These are phyloP conservation scores for Mycena galericulata DNA, from an alignment of 768 basidiomycete genomes.

Conservation along the genomic window DNA sequence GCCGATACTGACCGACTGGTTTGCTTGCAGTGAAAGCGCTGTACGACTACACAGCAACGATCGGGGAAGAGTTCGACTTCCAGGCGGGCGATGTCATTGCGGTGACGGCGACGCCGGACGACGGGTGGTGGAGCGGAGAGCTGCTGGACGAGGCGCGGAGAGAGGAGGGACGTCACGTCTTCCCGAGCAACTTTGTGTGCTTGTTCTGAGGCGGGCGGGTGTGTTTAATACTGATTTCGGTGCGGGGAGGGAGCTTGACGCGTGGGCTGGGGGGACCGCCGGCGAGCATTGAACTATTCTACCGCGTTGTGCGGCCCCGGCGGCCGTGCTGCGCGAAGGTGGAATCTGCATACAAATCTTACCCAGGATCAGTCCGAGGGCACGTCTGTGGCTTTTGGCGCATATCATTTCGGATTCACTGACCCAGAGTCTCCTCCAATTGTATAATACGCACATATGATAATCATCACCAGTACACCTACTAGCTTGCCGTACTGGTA, in stretches of 20 bases:
- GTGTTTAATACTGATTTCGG: no score
- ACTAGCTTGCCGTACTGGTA: neutral
- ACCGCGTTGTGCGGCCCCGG: neutral
- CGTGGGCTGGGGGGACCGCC: neutral
- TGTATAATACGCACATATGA: conserved; percentile 9
- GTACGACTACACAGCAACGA: conserved; percentile 88
- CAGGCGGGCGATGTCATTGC: conserved; percentile 95
- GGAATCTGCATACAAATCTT: conserved; percentile 9
- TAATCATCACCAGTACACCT: neutral
- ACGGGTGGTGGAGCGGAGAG: conserved; percentile 98
- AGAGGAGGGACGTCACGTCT: conserved; percentile 80
- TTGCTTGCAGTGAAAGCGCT: conserved; percentile 82
- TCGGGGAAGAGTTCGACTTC: conserved; percentile 96
- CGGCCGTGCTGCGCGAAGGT: neutral
- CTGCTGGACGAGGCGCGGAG: conserved; percentile 80
- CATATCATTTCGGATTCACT: conserved; percentile 3
- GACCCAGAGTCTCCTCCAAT: neutral
- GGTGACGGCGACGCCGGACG: conserved; percentile 92
- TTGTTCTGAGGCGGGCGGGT: conserved; percentile 62
- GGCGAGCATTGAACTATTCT: neutral
- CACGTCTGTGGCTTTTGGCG: neutral
- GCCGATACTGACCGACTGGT: conserved; percentile 21
- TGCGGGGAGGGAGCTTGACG: neutral
- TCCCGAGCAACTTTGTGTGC: conserved; percentile 92
- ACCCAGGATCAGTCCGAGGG: conserved; percentile 12